Evolutionary conservation across 225 moss, liverwort and hornwort species (phyloP).

Genomic region (Marchantia polymorpha): DNA sequence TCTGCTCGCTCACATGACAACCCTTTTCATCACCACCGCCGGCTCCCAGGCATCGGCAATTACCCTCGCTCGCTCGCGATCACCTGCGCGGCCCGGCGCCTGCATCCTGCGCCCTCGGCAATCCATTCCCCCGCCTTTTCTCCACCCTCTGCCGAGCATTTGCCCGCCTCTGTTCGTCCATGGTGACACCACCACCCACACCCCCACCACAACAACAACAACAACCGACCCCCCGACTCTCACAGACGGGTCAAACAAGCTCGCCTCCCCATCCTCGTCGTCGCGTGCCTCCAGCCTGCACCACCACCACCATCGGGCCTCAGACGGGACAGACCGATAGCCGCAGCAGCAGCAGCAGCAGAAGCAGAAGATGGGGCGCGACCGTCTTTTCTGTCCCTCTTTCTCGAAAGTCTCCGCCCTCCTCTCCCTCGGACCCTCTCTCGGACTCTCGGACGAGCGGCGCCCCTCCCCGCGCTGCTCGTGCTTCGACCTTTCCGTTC

Average conservation of each 20-base stretch:
- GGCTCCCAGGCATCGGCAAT: background rate
- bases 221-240: background rate
- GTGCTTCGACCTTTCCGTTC: background rate
- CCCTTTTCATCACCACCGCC: background rate
- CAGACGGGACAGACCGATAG: background rate
- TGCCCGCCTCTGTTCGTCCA: background rate
- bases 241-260: background rate
- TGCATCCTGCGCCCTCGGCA: background rate
- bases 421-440: background rate
- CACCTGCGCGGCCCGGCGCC: background rate
- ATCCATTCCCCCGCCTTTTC: conserved; percentile 9
- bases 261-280: background rate
- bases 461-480: background rate
- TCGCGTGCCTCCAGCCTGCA: background rate
- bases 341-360: background rate
- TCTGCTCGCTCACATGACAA: background rate
- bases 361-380: background rate
- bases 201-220: background rate
- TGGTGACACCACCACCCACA: background rate
- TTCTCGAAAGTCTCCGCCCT: background rate
- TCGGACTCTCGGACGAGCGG: background rate
- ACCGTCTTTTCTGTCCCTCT: background rate
- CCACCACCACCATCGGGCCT: background rate
- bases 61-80: background rate
- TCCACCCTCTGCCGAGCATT: background rate